A percentile compares a stretch with the other conserved stretches of the same genome.
Conservation (phyloP, 805 yeast genomes). For the Candida ascalaphidarum region DNA sequence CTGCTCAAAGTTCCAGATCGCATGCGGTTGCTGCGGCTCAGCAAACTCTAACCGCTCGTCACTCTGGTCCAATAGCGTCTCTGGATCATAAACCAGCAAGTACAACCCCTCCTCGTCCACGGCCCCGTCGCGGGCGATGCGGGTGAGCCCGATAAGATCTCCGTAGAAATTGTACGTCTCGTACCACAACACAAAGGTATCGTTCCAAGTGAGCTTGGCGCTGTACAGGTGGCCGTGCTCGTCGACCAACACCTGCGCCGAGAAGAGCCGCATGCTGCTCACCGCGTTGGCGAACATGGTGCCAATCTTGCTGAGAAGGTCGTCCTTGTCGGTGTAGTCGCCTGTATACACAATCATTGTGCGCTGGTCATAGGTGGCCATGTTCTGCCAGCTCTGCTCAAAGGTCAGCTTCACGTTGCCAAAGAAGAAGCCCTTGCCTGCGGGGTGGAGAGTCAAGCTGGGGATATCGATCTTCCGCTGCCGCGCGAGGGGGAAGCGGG, state of each 20-base stretch:
- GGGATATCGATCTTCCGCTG: constrained; percentile 16
- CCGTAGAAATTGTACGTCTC: constrained; percentile 29
- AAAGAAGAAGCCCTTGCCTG: constrained; percentile 24
- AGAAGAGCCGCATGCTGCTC: constrained; percentile 6
- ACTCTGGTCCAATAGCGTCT: constrained; percentile 19
- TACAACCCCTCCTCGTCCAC: constrained; percentile 5
- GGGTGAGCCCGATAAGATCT: constrained; percentile 15
- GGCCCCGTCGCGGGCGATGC: constrained; percentile 16
- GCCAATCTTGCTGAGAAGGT: constrained; percentile 12
- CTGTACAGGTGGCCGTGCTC: neutral
- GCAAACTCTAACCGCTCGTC: constrained; percentile 19
- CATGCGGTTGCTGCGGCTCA: constrained; percentile 13
- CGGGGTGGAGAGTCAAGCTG: constrained; percentile 16
- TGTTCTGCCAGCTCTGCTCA: constrained; percentile 11
- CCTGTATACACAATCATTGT: constrained; percentile 16
- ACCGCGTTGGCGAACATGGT: constrained; percentile 11
- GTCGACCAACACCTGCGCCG: constrained; percentile 3
- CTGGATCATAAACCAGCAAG: constrained; percentile 21
- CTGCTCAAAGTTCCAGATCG: constrained; percentile 20
- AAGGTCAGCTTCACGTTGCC: constrained; percentile 9
- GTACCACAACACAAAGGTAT: constrained; percentile 25
- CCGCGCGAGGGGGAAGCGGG: constrained; percentile 14
- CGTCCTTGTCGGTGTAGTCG: constrained; percentile 3
- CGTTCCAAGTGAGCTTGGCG: constrained; percentile 21
- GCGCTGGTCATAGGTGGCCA: no score